phyloP scores from a whole-genome alignment of 305 asterid genomes.

The Solanum hybrid region DNA sequence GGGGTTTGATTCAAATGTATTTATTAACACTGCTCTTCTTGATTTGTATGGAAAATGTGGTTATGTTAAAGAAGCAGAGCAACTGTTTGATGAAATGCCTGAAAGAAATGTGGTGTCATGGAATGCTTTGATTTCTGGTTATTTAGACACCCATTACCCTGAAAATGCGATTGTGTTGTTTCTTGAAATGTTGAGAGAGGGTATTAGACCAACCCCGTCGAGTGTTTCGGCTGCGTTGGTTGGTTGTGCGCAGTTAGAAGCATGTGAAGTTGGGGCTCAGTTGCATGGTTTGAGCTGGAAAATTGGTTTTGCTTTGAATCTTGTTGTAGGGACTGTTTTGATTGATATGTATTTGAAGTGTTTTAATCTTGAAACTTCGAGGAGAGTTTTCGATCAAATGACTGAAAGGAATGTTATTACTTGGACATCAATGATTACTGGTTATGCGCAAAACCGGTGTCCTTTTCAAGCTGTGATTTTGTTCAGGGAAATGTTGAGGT shows the following conservation, averaged over 20 bases:
- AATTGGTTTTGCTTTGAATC: conserved; percentile 28
- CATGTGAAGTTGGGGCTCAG: conserved; percentile 36
- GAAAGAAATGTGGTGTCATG: conserved; percentile 38
- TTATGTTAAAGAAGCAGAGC: conserved; percentile 16
- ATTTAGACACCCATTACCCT: conserved; percentile 24
- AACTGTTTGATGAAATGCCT: conserved; percentile 53
- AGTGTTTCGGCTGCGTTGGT: conserved; percentile 35
- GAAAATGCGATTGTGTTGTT: conserved; percentile 24
- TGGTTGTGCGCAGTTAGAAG: conserved; percentile 41
- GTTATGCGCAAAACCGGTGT: conserved; percentile 28
- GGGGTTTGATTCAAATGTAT: conserved; percentile 40
- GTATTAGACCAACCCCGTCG: conserved; percentile 22
- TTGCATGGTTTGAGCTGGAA: conserved; percentile 45
- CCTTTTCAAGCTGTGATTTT: conserved; percentile 30
- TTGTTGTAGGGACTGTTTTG: conserved; percentile 50
- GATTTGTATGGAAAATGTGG: conserved; percentile 45
- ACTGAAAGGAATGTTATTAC: conserved; percentile 26
- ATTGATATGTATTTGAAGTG: conserved; percentile 52
- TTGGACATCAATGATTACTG: conserved; percentile 52
- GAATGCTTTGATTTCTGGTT: conserved; percentile 53
- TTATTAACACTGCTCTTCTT: conserved; percentile 38
- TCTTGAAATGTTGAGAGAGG: conserved; percentile 32
- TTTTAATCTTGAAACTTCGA: conserved; percentile 27
- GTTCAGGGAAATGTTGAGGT: conserved; percentile 34
- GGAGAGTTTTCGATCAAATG: conserved; percentile 36